phyloP scores from a whole-genome alignment of 2,329 filamentous ascomycete genomes.

The Fusarium sp. region DNA sequence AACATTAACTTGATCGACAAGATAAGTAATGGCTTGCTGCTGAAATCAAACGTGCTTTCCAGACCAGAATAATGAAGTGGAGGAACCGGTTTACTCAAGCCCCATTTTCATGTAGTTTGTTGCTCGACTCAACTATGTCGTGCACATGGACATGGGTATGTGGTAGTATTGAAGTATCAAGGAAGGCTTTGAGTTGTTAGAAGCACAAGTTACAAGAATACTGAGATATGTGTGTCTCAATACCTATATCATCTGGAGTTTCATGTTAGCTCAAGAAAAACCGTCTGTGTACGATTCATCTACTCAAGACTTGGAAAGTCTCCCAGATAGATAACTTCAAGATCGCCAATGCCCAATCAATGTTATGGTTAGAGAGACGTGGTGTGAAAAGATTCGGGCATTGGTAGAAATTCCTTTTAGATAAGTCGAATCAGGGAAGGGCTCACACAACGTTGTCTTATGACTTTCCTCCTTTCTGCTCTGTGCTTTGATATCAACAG shows the following conservation, averaged over 20 bases:
- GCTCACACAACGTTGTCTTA: neutral
- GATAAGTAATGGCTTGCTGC: neutral
- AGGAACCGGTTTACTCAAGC: too few species aligned
- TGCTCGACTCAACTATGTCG: too few species aligned
- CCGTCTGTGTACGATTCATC: neutral
- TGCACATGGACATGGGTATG: too few species aligned
- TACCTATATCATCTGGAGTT: neutral
- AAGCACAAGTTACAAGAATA: too few species aligned
- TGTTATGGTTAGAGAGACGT: neutral
- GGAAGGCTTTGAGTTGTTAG: too few species aligned
- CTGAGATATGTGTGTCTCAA: neutral
- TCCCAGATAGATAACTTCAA: neutral
- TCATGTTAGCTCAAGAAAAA: neutral
- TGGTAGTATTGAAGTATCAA: too few species aligned
- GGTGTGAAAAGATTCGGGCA: neutral
- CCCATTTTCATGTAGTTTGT: too few species aligned
- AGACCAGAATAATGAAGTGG: too few species aligned
- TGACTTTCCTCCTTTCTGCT: neutral
- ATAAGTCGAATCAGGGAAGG: neutral
- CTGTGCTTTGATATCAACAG: neutral
- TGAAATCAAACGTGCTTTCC: neutral
- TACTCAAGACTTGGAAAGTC: neutral
- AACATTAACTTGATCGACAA: neutral
- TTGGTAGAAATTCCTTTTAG: neutral
- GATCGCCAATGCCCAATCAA: neutral